Evolutionary conservation across 768 basidiomycete genomes (phyloP).

Genomic region (Amanita pallidorosea): DNA sequence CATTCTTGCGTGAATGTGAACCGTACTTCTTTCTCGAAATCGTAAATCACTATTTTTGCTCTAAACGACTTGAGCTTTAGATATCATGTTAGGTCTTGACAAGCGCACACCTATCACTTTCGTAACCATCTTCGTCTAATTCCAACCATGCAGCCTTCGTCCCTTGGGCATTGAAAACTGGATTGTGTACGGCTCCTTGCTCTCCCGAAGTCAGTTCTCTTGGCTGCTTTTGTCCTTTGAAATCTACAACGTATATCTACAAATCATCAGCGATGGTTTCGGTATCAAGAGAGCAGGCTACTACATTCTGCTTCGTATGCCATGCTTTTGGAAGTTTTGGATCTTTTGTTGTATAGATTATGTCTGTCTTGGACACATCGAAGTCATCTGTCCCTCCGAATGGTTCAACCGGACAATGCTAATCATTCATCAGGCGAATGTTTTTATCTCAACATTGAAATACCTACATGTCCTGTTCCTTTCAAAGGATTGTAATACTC

Average conservation of each 20-base stretch:
- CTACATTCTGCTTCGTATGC: slow-evolving; percentile 86
- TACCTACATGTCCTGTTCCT: slow-evolving; percentile 60
- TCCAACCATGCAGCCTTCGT: slow-evolving; percentile 82
- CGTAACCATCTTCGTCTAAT: slow-evolving; percentile 80
- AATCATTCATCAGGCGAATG: slow-evolving; percentile 1
- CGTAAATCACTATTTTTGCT: slow-evolving; percentile 70
- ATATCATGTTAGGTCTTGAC: not conserved
- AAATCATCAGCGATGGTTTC: not conserved
- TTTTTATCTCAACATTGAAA: not conserved
- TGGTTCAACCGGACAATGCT: slow-evolving; percentile 74
- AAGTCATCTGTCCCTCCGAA: slow-evolving; percentile 83
- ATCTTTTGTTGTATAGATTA: slow-evolving; percentile 84
- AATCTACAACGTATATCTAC: slow-evolving; percentile 62
- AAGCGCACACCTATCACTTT: slow-evolving; percentile 58
- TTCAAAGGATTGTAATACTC: slow-evolving; percentile 50
- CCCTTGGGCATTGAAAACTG: slow-evolving; percentile 56
- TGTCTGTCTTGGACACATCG: slow-evolving; percentile 53
- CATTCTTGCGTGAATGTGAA: slow-evolving; percentile 73
- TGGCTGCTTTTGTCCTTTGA: slow-evolving; percentile 38
- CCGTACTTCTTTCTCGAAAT: slow-evolving; percentile 53
- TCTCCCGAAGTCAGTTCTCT: slow-evolving; percentile 71
- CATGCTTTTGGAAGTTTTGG: slow-evolving; percentile 62
- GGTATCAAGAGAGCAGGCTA: slow-evolving; percentile 4
- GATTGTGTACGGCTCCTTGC: slow-evolving; percentile 75
- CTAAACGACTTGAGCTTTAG: slow-evolving; percentile 21